phyloP scores from a whole-genome alignment of 495 filamentous ascomycete genomes.

The Podospora fimiseda region DNA sequence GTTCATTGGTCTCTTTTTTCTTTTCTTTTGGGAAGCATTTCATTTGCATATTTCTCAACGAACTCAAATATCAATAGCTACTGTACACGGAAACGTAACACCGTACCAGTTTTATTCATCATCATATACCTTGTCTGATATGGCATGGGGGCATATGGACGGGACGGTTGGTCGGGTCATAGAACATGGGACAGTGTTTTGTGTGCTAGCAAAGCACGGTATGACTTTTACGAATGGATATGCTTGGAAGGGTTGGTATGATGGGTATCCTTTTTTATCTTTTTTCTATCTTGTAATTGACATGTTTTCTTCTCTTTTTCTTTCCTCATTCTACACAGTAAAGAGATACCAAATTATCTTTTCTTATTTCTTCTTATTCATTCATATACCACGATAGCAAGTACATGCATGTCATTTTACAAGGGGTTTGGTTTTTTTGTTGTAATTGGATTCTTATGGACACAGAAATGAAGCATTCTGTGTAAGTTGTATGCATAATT shows the following conservation, averaged over 20 bases:
- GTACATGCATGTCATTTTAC: not conserved
- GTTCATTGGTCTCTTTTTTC: not conserved
- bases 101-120: no score
- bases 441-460: no score
- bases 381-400: conserved; percentile 12
- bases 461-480: no score
- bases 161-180: no score
- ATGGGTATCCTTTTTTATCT: not conserved
- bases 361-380: conserved; percentile 5
- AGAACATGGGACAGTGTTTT: not conserved
- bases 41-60: not conserved
- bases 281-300: not conserved
- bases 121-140: not conserved
- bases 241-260: not conserved
- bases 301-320: not conserved
- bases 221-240: not conserved
- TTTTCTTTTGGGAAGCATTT: not conserved
- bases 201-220: not conserved
- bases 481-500: no score
- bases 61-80: not conserved
- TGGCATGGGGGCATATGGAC: not conserved
- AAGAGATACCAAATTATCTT: not conserved
- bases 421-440: no score
- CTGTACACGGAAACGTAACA: not conserved
- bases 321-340: no score